Evolutionary conservation across 495 filamentous ascomycete genomes (phyloP).

Genomic region (Talaromyces trachyspermus): DNA sequence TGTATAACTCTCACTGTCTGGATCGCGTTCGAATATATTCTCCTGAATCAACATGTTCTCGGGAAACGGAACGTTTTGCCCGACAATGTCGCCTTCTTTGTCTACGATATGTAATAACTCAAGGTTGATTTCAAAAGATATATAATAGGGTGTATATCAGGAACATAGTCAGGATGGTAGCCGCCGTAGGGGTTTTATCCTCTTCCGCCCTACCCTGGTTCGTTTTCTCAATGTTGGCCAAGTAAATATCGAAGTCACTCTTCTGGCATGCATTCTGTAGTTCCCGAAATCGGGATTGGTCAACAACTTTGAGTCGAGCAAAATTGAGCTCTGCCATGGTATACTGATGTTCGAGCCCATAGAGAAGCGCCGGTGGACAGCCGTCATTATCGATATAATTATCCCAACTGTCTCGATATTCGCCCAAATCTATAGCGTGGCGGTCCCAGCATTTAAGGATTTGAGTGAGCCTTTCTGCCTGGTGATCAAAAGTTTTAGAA

Average conservation of each 20-base stretch:
- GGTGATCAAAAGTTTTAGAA: conserved; percentile 8
- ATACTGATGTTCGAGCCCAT: conserved; percentile 41
- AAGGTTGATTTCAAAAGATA: neutral
- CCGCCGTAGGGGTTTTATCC: neutral
- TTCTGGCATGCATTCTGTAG: conserved; percentile 26
- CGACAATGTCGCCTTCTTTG: neutral
- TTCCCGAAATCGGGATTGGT: conserved; percentile 19
- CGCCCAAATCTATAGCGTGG: neutral
- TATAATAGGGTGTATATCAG: too few relatives aligned
- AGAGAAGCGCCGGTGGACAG: conserved; percentile 18
- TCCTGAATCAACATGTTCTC: conserved; percentile 23
- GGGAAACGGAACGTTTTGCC: conserved; percentile 9
- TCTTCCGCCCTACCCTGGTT: conserved; percentile 11
- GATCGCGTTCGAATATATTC: conserved; percentile 22
- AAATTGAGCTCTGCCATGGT: conserved; percentile 33
- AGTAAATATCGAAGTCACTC: conserved; percentile 24
- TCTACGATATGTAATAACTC: conserved; percentile 5
- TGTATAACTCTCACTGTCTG: conserved; percentile 28
- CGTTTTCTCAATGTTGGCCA: conserved; percentile 27
- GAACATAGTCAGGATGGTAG: neutral
- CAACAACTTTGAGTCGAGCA: conserved; percentile 31
- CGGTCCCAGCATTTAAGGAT: conserved; percentile 19
- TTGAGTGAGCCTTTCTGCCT: conserved; percentile 9
- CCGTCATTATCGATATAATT: neutral
- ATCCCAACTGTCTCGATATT: neutral